Percentiles rank a stretch among this genome's conserved stretches.
These are phyloP conservation scores for Trametes gibbosa DNA, from an alignment of 768 basidiomycete species.

Conservation along the genomic window DNA sequence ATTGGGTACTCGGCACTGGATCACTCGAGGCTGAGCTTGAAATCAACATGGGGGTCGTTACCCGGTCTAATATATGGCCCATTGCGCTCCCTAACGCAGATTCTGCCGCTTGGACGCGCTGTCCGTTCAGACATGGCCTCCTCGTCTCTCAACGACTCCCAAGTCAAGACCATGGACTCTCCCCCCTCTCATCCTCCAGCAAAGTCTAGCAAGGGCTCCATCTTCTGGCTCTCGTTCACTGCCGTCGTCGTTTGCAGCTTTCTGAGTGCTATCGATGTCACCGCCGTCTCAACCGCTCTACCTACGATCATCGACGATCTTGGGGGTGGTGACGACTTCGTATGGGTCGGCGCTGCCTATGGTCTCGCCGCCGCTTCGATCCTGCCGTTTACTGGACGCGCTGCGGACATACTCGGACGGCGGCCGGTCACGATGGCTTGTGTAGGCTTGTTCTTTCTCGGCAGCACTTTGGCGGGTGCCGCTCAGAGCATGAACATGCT, in stretches of 20 bases:
- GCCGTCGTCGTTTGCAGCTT: constrained; percentile 7
- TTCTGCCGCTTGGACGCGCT: too few species aligned
- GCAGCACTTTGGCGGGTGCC: constrained; percentile 39
- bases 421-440: constrained; percentile 30
- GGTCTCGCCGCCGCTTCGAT: constrained; percentile 35
- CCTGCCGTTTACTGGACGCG: constrained; percentile 27
- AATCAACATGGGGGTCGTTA: too few species aligned
- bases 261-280: constrained; percentile 12
- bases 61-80: too few species aligned
- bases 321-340: constrained; percentile 21
- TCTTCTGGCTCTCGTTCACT: constrained; percentile 7
- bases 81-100: too few species aligned
- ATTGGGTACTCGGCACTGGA: too few species aligned
- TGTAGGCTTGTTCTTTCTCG: constrained; percentile 37
- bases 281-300: constrained; percentile 4
- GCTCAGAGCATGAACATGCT: constrained; percentile 40
- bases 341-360: constrained; percentile 33
- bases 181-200: neutral
- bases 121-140: too few species aligned
- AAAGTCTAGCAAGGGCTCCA: neutral
- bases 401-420: constrained; percentile 31
- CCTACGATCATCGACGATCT: constrained; percentile 6
- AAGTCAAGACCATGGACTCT: neutral
- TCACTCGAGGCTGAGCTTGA: too few species aligned
- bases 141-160: too few species aligned